Base-by-base conservation (phyloP, 2,329 filamentous ascomycete genomes). In the Neofusicoccum parvum region DNA sequence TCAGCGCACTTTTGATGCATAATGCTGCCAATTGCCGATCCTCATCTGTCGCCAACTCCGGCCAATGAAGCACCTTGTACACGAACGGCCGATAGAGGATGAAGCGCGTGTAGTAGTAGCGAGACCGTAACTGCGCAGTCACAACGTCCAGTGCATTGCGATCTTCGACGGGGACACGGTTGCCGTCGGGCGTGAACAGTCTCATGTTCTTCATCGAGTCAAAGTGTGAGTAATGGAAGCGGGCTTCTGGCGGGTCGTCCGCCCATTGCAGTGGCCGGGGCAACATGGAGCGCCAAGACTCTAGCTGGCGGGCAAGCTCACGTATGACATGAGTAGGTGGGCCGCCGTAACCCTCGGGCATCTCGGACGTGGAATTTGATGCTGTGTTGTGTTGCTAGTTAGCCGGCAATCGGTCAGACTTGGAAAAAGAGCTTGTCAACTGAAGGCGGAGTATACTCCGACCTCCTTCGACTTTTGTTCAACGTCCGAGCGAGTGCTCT, bases 241-340 rank as follows among this genome's bases (percentile, higher is more conserved):
- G 71, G 34, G 71, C 76, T 66, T 83, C 83, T 23, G 79, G 59
- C 82, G 80, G 14, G 12, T 80, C 79, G 69, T 88, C 86, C n/a
- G 80, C 76, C 87, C 87, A 89, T 68, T 86, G 82, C 11, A 89
- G 74, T 54, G 82, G 77, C 4, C 73, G 72, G 3, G 87, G 86
- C 5, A 89, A 78, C 70, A 87, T 79, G 10, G 80, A 80, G 37
- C 85, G 82, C 87, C 87, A 89, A 67, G 84, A 81, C 10, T 85
- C 82, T 2, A 88, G 80, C 69, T 87, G 83, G 10, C 79, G 75
- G 2, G 81, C 81, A 64, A 88, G 80, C 62, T 85, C 82, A 53
- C 80, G 81, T 62, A 87, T 80, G 2, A 81, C 80, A 11, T 72
- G 73, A 1, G 80, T 73, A 4, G 77, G 76, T 5, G 78, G 78